Evolutionary conservation across 768 basidiomycete genomes (phyloP).

Genomic region (Gloeophyllum trabeum): DNA sequence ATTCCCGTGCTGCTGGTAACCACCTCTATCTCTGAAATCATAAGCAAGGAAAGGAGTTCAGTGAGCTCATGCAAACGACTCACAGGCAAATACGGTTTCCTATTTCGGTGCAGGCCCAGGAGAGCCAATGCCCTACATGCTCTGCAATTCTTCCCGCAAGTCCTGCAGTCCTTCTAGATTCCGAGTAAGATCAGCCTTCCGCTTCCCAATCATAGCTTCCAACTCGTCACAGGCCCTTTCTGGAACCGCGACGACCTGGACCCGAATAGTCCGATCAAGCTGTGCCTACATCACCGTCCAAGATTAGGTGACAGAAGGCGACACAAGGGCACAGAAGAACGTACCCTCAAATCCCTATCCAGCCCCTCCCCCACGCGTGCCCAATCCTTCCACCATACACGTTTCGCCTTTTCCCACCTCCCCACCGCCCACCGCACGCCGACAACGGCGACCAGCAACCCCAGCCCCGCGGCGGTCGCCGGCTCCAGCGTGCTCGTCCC

Average conservation of each 20-base stretch:
- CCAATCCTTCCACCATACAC: conserved; percentile 61
- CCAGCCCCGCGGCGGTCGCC: conserved; percentile 48
- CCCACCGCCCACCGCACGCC: conserved; percentile 54
- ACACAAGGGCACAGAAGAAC: conserved; percentile 7
- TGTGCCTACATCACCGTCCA: conserved; percentile 24
- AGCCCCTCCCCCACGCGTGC: conserved; percentile 49
- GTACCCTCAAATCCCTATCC: conserved; percentile 52
- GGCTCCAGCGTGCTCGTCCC: conserved; percentile 36
- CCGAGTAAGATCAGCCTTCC: too few species aligned
- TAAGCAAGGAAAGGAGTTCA: too few species aligned
- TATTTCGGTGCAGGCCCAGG: too few species aligned
- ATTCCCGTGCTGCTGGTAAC: too few species aligned
- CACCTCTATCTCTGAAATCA: too few species aligned
- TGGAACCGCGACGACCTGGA: conserved; percentile 45
- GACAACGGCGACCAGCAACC: conserved; percentile 34
- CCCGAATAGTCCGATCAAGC: conserved; percentile 31
- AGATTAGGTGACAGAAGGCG: conserved; percentile 1
- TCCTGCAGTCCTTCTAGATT: too few species aligned
- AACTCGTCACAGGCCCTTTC: conserved; percentile 36
- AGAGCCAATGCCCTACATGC: too few species aligned
- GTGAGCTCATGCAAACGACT: too few species aligned
- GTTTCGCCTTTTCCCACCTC: conserved; percentile 59
- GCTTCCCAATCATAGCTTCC: conserved; percentile 25
- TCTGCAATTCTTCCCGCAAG: too few species aligned
- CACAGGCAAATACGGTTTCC: too few species aligned